Conservation (phyloP, 2,329 filamentous ascomycete genomes). For the Talaromyces sp. region DNA sequence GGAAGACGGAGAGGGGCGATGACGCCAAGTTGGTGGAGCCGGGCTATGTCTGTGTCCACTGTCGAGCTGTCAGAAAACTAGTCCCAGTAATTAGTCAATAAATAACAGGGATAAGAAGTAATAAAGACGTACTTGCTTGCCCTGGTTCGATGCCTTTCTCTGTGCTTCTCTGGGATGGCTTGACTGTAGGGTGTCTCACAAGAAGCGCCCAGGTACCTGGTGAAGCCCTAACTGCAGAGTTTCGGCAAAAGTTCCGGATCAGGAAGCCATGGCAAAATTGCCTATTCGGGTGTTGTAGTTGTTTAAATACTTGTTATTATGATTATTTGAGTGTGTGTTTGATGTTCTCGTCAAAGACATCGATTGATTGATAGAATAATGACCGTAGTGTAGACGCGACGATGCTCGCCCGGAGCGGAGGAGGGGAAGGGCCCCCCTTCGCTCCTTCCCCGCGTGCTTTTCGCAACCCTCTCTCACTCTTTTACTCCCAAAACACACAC, state of each 20-base stretch:
- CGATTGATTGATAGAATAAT: background rate
- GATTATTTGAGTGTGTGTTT: background rate
- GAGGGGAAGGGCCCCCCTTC: background rate
- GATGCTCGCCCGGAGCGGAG: background rate
- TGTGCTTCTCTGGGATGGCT: background rate
- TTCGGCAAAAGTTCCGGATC: background rate
- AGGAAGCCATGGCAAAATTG: background rate
- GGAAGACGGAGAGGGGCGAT: constrained; percentile 76
- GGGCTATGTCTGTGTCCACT: background rate
- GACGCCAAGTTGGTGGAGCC: background rate
- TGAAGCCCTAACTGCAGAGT: background rate
- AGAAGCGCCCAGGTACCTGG: background rate
- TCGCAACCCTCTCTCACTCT: background rate
- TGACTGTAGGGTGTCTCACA: background rate
- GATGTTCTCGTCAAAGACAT: background rate
- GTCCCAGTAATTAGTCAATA: background rate
- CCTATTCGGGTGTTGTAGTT: background rate
- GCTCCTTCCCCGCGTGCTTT: background rate
- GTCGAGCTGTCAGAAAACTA: background rate
- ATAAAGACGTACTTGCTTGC: background rate
- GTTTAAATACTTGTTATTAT: background rate
- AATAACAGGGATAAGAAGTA: background rate
- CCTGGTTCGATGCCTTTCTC: background rate
- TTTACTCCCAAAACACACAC: background rate
- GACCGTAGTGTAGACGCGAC: background rate